A percentile compares a stretch with the other conserved stretches of the same genome.
Conservation (phyloP, 108 stramenopile species). For the Fistulifera pelliculosa region DNA sequence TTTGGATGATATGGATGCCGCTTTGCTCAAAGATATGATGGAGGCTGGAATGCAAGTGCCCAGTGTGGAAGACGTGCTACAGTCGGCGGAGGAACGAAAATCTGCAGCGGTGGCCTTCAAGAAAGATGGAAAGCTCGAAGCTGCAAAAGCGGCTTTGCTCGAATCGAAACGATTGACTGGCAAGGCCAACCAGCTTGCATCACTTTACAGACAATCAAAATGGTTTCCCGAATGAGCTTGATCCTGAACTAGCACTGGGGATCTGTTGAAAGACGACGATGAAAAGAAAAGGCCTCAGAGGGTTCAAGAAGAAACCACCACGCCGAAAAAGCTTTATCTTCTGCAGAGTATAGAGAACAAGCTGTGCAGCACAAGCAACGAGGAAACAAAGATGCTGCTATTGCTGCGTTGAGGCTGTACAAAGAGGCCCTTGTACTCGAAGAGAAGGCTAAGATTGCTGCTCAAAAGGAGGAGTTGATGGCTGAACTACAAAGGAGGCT, state of each 20-base stretch:
- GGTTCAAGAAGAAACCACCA: constrained; percentile 19
- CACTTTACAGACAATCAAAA: background rate
- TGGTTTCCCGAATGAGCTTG: background rate
- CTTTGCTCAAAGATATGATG: constrained; percentile 12
- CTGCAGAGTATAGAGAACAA: constrained; percentile 14
- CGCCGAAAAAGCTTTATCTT: constrained; percentile 17
- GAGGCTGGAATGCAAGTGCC: constrained; percentile 22
- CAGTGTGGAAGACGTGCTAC: constrained; percentile 2
- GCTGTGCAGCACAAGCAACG: background rate
- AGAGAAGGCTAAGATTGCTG: constrained; percentile 3
- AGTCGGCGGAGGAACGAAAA: constrained; percentile 9
- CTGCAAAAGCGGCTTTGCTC: constrained; percentile 16
- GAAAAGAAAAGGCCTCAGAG: constrained; percentile 21
- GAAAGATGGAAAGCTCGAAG: constrained; percentile 12
- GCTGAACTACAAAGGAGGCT: constrained; percentile 14
- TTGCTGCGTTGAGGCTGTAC: no score
- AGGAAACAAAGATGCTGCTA: background rate
- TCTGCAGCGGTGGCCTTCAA: constrained; percentile 8
- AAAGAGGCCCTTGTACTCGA: constrained; percentile 14
- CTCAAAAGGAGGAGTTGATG: constrained; percentile 8
- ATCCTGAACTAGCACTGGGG: constrained; percentile 5
- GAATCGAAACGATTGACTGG: constrained; percentile 14
- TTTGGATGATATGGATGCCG: constrained; percentile 18
- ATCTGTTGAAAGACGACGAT: constrained; percentile 17
- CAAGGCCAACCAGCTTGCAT: constrained; percentile 1